Base-by-base conservation (phyloP, 129 eudicot genomes). In the Saposhnikovia divaricata region DNA sequence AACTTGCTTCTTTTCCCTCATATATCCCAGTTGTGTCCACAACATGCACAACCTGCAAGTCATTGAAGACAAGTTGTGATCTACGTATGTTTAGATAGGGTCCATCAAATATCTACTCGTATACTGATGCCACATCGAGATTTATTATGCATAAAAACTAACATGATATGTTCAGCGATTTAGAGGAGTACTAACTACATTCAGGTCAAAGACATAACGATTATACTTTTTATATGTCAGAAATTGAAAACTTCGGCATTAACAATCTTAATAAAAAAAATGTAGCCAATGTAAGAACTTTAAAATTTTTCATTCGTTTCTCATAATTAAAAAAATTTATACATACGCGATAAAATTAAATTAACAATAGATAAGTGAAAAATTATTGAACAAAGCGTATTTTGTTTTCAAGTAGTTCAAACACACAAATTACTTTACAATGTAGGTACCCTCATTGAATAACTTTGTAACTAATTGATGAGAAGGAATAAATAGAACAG, bases 21-120 rank as follows among this genome's bases (percentile, higher is more conserved):
- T 75, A 70, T 47, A 66, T 68, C 88, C 86, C 89, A 12, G 89
- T 87, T 74, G 93, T 85, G 79, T 96, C 96, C 83, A 96, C 99
- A 65, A 96, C 96, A 86, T 96, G 97, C 82, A 96, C 99, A 80
- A 92, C 98, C 99, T 96, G 88, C 81, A 16, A 59, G 79, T 31
- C 66, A 77, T 66, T 65, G 39, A 37, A 72, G 14, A 82, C 71
- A 46, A 47, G 10, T 80, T 31, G 28, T 46, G 39, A 74, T 23
- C 48, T 45, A 46, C 15, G 16, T 46, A 27, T 46, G 34, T 34
- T 27, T 5, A 46, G 19, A 75, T 5, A 46, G 19, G 77, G 6
- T 23, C 55, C 77, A 43, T 21, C 2, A 71, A 72, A n/a, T 11
- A 43, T 72, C 11, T 23, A 27, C 2, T n/a, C 12, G 37, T 12